Evolutionary conservation across 1,139 yeast species (phyloP), one percentile per base, ranked within the genome.

Genomic region (Diutina rugosa): DNA sequence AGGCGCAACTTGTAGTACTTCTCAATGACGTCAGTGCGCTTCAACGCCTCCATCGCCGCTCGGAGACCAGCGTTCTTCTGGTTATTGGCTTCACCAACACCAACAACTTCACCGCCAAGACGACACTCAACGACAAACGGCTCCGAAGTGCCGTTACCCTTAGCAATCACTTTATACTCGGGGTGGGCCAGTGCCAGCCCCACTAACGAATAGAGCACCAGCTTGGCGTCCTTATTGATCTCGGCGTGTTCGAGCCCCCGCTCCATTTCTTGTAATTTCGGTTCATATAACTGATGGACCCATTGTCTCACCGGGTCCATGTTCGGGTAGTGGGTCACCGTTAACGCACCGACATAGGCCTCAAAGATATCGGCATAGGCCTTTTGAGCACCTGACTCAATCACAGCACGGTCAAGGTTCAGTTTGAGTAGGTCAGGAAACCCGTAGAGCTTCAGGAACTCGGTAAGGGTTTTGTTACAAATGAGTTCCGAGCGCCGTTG

Each of bases 281-380:
- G 8, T 8, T 21, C 46, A 7, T 38, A 38, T 6, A 51, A 26
- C 28, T 12, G 12, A 4, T 38, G 8, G 30, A 51, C 6, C 54
- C 54, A 51, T 6, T 41, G 26, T 28, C 26, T 18, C 4, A 51
- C 18, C 4, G 18, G 10, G 6, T 28, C 44, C 6, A 59, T 55
- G 18, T 59, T 57, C 54, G 80, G 77, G 4, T 76, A 72, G 57
- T 75, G 71, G 61, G 88, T 95, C 51, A 83, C 74, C 10, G 83
- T 81, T 49, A 91, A 69, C 0, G 95, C 98, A 5, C 96, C 98
- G 47, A 91, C 77, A 64, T 90, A 91, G 0, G 97, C 97, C 69
- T 91, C 97, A 67, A 91, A 88, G 0, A 87, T 79, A 70, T 88
- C 95, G 0, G 95, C 91, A 63, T 76, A 74, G 4, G 83, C 73